These are phyloP conservation scores for Fusarium denticulatum DNA, from an alignment of 2,329 filamentous ascomycete species.

Conservation along the genomic window DNA sequence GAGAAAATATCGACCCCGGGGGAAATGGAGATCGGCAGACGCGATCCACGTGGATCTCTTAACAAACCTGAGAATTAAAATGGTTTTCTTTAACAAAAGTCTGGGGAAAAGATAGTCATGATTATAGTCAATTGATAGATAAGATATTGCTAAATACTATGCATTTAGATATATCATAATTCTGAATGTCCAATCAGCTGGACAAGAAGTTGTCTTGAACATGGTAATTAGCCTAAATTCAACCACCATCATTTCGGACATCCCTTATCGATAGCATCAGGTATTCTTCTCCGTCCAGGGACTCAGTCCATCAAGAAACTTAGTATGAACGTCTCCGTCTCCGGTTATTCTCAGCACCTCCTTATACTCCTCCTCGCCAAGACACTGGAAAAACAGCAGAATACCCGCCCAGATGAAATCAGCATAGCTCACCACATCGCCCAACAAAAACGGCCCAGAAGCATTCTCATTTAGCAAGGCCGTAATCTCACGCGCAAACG, in stretches of 20 bases:
- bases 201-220: fast-evolving
- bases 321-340: not conserved
- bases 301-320: constrained; percentile 9
- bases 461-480: constrained; percentile 9
- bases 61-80: not conserved
- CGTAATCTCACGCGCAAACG: constrained; percentile 21
- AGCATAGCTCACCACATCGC: constrained; percentile 62
- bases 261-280: not conserved
- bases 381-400: constrained; percentile 51
- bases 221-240: not conserved
- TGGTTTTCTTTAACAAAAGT: fast-evolving
- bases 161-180: fast-evolving
- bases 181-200: not conserved
- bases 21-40: not conserved
- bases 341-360: constrained; percentile 24
- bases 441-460: constrained; percentile 69
- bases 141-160: not conserved
- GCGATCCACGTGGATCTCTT: not conserved
- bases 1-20: not conserved
- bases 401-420: constrained; percentile 65
- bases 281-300: too few relatives aligned
- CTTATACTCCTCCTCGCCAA: constrained; percentile 22
- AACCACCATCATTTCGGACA: not conserved
- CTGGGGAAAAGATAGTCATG: not conserved
- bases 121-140: not conserved